Conservation (phyloP, 805 yeast genomes). For the Wickerhamomyces xylosicus region DNA sequence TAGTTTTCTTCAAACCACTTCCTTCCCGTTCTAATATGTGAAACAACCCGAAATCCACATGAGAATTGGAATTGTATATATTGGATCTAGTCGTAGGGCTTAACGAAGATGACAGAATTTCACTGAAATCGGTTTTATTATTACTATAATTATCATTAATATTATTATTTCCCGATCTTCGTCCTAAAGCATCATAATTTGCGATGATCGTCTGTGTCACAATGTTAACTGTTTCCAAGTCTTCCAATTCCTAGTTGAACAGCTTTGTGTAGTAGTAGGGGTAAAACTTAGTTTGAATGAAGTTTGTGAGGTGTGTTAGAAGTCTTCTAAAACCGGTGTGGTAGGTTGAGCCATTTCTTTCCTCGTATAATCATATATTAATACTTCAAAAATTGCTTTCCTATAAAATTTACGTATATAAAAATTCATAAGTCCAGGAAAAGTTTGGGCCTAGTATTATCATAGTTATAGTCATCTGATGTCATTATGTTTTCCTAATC, state of each 20-base stretch:
- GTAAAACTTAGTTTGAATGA: constrained; percentile 8
- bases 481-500: too few relatives aligned
- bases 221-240: constrained; percentile 14
- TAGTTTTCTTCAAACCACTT: neutral
- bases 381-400: too few relatives aligned
- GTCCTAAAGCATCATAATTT: neutral
- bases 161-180: constrained; percentile 1
- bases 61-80: neutral
- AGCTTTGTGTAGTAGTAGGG: constrained; percentile 14
- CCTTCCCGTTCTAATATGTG: neutral
- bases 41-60: neutral
- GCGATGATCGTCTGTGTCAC: constrained; percentile 3
- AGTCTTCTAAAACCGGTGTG: constrained; percentile 6
- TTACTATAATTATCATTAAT: neutral
- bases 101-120: constrained; percentile 15
- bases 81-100: constrained; percentile 1
- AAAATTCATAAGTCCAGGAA: too few relatives aligned
- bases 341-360: constrained; percentile 7
- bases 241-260: constrained; percentile 10
- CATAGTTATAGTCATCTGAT: too few relatives aligned
- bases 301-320: constrained; percentile 8
- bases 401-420: too few relatives aligned
- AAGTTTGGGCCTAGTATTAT: too few relatives aligned
- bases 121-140: constrained; percentile 7
- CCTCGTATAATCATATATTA: too few relatives aligned